Percentiles rank a stretch among this genome's conserved stretches.
phyloP scores from a whole-genome alignment of 2,329 filamentous ascomycete genomes.

The Dichotomopilus funicola region DNA sequence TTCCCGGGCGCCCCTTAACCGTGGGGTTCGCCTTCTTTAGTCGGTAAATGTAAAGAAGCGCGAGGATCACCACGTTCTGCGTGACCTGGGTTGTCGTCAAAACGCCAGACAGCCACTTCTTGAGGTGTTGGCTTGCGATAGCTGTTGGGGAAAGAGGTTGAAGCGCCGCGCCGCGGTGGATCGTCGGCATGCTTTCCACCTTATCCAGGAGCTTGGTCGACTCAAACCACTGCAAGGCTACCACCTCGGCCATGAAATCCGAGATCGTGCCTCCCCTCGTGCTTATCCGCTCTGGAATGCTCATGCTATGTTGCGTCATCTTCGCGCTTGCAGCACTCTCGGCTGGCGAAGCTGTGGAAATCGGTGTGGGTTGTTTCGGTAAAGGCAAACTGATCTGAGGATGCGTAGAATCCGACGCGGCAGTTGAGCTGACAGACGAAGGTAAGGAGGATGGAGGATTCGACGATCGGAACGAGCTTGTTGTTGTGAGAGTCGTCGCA shows the following conservation, averaged over 20 bases:
- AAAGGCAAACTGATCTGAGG: slow-evolving; percentile 26
- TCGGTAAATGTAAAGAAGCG: slow-evolving; percentile 86
- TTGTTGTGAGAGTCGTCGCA: not conserved
- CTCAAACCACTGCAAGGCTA: slow-evolving; percentile 97
- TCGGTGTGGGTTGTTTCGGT: slow-evolving; percentile 34
- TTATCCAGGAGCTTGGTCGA: slow-evolving; percentile 69
- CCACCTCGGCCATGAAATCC: slow-evolving; percentile 85
- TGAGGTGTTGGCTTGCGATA: slow-evolving; percentile 70
- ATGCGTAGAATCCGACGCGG: slow-evolving; percentile 2
- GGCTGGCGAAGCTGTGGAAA: slow-evolving; percentile 18
- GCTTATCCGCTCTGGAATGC: slow-evolving; percentile 71
- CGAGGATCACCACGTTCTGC: slow-evolving; percentile 87
- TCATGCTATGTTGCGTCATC: slow-evolving; percentile 54
- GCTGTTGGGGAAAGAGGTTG: slow-evolving; percentile 62
- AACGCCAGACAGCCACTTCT: slow-evolving; percentile 89
- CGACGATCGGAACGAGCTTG: slow-evolving; percentile 4
- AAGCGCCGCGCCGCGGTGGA: slow-evolving; percentile 35
- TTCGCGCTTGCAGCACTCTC: slow-evolving; percentile 36
- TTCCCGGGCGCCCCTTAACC: slow-evolving; percentile 86
- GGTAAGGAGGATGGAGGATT: not conserved
- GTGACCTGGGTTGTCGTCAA: slow-evolving; percentile 92
- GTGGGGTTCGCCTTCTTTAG: slow-evolving; percentile 83
- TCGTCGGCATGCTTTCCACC: slow-evolving; percentile 55
- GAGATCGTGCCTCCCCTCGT: slow-evolving; percentile 67
- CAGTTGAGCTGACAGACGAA: not conserved